Evolutionary conservation across 2,329 filamentous ascomycete genomes (phyloP).

Genomic region (Pseudogymnoascus sp.): DNA sequence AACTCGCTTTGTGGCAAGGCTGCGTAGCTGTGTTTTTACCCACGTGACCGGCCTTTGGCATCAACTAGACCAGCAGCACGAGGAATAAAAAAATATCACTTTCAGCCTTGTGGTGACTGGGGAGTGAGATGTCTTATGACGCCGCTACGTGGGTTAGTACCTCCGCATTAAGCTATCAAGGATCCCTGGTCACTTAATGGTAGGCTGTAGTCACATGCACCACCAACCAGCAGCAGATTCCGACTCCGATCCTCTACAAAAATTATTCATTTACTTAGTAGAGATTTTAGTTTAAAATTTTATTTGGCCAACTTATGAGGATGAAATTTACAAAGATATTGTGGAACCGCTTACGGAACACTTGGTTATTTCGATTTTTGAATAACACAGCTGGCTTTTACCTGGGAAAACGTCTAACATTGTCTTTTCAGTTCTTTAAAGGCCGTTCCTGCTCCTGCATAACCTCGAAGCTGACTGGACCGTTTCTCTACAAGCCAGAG

Average conservation of each 20-base stretch:
- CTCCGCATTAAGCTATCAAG: slow-evolving; percentile 8
- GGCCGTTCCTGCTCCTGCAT: background rate
- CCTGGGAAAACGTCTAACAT: background rate
- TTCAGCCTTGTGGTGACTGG: slow-evolving; percentile 10
- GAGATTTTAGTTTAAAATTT: too few species aligned
- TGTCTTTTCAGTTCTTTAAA: background rate
- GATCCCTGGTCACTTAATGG: background rate
- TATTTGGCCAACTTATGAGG: too few species aligned
- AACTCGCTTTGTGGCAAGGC: too few species aligned
- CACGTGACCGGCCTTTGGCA: too few species aligned
- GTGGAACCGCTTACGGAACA: background rate
- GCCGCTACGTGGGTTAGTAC: slow-evolving; percentile 13
- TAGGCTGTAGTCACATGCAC: too few species aligned
- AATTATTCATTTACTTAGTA: background rate
- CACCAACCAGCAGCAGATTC: too few species aligned
- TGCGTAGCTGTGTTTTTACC: too few species aligned
- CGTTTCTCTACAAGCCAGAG: background rate
- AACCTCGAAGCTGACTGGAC: background rate
- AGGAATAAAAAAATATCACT: slow-evolving; percentile 10
- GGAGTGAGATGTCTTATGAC: background rate
- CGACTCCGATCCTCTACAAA: too few species aligned
- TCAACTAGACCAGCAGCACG: too few species aligned
- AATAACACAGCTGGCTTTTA: background rate
- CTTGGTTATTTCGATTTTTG: background rate
- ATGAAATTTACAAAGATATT: too few species aligned